Percentiles rank a stretch among this genome's conserved stretches.
Conservation (phyloP, 169 alveolate genomes). For the Plasmodium inui region DNA sequence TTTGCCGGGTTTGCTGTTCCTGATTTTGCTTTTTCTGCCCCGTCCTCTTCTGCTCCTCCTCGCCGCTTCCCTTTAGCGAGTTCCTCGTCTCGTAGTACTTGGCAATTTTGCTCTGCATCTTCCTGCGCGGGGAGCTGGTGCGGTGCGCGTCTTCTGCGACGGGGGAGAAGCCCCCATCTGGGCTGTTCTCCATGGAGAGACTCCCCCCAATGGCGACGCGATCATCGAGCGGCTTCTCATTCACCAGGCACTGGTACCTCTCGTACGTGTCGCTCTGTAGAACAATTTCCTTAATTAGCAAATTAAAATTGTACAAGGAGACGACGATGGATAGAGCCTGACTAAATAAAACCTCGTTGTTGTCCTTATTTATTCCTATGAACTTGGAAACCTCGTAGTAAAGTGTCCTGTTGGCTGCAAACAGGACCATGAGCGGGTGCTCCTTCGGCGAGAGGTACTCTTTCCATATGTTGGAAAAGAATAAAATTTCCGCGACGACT, state of each 20-base stretch:
- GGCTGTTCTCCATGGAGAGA: neutral
- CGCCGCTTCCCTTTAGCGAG: neutral
- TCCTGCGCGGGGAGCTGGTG: neutral
- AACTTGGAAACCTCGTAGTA: constrained; percentile 52
- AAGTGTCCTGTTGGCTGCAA: constrained; percentile 69
- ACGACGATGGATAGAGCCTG: constrained; percentile 38
- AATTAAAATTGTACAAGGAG: constrained; percentile 64
- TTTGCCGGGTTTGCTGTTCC: neutral
- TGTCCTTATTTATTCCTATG: neutral
- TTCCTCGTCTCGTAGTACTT: constrained; percentile 38
- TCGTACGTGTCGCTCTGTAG: constrained; percentile 28
- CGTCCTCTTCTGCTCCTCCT: neutral
- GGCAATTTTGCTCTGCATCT: constrained; percentile 22
- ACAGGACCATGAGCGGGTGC: constrained; percentile 56
- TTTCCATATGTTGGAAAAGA: constrained; percentile 73
- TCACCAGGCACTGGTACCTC: neutral
- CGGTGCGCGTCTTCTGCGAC: neutral
- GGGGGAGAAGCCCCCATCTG: neutral
- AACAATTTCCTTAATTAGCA: constrained; percentile 63
- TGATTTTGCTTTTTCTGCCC: neutral
- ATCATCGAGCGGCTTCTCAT: neutral
- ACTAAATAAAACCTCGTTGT: constrained; percentile 12
- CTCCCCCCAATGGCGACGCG: neutral
- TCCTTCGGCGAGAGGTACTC: constrained; percentile 46
- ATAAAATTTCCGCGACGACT: constrained; percentile 59